Evolutionary conservation across 164 flowering plant species (phyloP).

Genomic region (Houttuynia cordata): DNA sequence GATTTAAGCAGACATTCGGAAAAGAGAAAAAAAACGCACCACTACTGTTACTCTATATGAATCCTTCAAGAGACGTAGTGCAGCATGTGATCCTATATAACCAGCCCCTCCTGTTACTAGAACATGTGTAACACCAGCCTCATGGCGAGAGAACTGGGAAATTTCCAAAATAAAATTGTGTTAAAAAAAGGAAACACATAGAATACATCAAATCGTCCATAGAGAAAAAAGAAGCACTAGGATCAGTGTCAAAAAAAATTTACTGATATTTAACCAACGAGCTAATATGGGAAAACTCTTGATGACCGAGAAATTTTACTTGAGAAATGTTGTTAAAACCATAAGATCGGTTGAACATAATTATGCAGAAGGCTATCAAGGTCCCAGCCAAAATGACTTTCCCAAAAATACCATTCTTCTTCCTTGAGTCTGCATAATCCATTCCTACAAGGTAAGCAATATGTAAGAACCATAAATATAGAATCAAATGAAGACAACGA

Average conservation of each 20-base stretch:
- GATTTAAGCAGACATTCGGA: background rate
- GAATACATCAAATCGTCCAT: too few species aligned
- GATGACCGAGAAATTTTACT: slow-evolving; percentile 23
- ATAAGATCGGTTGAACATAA: slow-evolving; percentile 64
- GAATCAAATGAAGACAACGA: background rate
- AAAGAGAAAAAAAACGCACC: slow-evolving; percentile 27
- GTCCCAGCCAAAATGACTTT: slow-evolving; percentile 60
- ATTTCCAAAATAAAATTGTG: background rate
- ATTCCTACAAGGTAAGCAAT: slow-evolving; percentile 33
- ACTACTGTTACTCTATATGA: slow-evolving; percentile 81
- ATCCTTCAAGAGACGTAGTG: slow-evolving; percentile 71
- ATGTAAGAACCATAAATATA: background rate
- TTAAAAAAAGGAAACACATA: too few species aligned
- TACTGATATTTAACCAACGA: background rate
- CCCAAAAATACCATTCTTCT: slow-evolving; percentile 48
- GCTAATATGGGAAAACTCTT: background rate
- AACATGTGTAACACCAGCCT: slow-evolving; percentile 77
- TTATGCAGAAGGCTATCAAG: slow-evolving; percentile 57
- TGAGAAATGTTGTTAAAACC: slow-evolving; percentile 39
- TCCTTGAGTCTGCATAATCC: slow-evolving; percentile 71
- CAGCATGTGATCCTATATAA: slow-evolving; percentile 94
- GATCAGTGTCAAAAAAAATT: background rate
- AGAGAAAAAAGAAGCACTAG: background rate
- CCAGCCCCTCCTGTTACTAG: slow-evolving; percentile 99
- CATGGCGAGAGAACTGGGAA: slow-evolving; percentile 59